Conservation (phyloP, 306 rosid genomes). For the Castanospermum australe region DNA sequence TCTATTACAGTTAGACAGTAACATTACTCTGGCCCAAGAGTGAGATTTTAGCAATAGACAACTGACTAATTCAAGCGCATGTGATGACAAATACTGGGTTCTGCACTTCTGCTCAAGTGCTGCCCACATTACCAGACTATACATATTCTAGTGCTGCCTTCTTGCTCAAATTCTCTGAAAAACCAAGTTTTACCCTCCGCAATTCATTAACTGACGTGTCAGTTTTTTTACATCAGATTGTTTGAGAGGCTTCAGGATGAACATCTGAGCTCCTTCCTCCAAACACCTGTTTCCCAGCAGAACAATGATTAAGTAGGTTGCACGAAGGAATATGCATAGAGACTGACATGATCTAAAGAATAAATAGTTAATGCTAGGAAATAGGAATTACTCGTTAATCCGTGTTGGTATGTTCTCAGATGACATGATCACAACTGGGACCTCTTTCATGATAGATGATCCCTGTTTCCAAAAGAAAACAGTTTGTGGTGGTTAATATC, state of each 20-base stretch:
- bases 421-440: conserved; percentile 92
- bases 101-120: neutral
- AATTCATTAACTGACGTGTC: conserved; percentile 75
- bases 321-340: neutral
- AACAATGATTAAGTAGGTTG: neutral
- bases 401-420: conserved; percentile 88
- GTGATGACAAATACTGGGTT: neutral
- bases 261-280: conserved; percentile 96
- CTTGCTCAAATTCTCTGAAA: neutral
- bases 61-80: neutral
- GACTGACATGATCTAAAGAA: neutral
- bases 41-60: neutral
- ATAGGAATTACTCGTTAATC: conserved; percentile 57
- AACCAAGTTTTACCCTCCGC: conserved; percentile 31
- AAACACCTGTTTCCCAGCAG: conserved; percentile 57
- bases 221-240: conserved; percentile 76
- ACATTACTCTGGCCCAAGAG: conserved; percentile 14
- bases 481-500: neutral
- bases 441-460: conserved; percentile 83
- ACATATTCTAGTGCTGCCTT: conserved; percentile 5
- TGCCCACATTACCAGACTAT: conserved; percentile 1
- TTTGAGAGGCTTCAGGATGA: conserved; percentile 81
- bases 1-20: conserved; percentile 8
- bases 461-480: conserved; percentile 42
- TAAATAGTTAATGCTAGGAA: neutral